phyloP scores from a whole-genome alignment of 2,329 filamentous ascomycete genomes.

The Sodiomyces alkalinus region DNA sequence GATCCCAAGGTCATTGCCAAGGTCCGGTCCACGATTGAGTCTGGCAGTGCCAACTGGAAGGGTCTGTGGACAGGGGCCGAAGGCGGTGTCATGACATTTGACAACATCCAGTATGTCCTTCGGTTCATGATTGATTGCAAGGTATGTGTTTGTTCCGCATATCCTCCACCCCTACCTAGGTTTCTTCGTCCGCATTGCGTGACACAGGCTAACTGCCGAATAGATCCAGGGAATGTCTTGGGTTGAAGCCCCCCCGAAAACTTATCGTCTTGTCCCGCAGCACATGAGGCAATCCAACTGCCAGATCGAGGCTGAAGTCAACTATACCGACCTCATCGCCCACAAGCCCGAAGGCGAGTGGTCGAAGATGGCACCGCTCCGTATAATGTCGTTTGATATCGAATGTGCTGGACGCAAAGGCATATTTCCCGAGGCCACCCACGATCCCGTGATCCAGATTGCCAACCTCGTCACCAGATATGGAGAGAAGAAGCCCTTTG shows the following conservation, averaged over 20 bases:
- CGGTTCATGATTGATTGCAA: constrained; percentile 97
- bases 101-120: constrained; percentile 88
- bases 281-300: constrained; percentile 73
- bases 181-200: no score
- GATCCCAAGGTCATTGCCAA: constrained; percentile 74
- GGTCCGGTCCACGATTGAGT: constrained; percentile 62
- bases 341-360: constrained; percentile 86
- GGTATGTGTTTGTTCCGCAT: constrained; percentile 30
- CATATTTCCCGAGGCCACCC: constrained; percentile 83
- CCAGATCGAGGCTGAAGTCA: constrained; percentile 83
- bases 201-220: constrained; percentile 1
- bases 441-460: constrained; percentile 95
- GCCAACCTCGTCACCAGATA: constrained; percentile 91
- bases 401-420: constrained; percentile 96
- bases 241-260: constrained; percentile 68
- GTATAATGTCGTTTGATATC: constrained; percentile 93
- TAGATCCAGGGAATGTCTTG: constrained; percentile 91
- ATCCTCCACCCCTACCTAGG: not conserved
- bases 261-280: constrained; percentile 55
- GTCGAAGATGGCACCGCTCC: constrained; percentile 92
- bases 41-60: constrained; percentile 72
- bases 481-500: constrained; percentile 88
- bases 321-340: constrained; percentile 70
- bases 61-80: constrained; percentile 63
- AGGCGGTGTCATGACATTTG: constrained; percentile 73